Evolutionary conservation across 495 filamentous ascomycete species (phyloP), one percentile per base, ranked within the genome.

Genomic region (Hypoxylon intermedium): DNA sequence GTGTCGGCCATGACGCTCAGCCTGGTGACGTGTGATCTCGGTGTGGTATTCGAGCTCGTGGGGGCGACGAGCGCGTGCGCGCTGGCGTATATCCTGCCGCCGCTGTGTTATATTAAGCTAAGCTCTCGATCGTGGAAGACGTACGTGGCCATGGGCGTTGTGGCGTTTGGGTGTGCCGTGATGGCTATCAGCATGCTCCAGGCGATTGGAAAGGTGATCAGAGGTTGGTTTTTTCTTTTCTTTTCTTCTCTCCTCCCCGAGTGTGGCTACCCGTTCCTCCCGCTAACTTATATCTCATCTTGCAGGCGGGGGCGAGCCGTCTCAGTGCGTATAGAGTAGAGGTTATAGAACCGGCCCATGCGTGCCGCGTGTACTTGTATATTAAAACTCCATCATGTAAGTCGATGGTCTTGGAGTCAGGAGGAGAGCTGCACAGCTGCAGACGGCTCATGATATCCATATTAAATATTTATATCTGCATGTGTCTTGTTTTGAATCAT

Each of bases 21-120:
- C 36, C 75, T 98, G 49, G 67, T 96, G 31, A 98, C 91, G 2
- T 97, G 93, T 72, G 94, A 98, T 67, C 81, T 98, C 2, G 94
- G 94, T 9, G 85, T 88, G 18, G 92, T 98, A 0, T 97, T 98
- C 70, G 94, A 98, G 72, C 76, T 98, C 30, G 92, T 98, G 40
- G 94, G 94, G 43, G 93, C 95, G 6, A 98, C 94, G 13, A 92
- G 89, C 68, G 94, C 94, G 5, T 92, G 92, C 56, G 91, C 92
- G 24, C 79, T 98, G 67, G 94, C 94, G 4, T 98, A 97, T 73
- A 96, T 98, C 21, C 78, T 98, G 50, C 94, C 94, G 64, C 93
- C 94, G 15, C 74, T 98, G 7, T 98, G 94, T 72, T 98, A 93
- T 71, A 87, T 98, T 66, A 97, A 93, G 71, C 79, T 98, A 28